These are phyloP conservation scores for Penicillium egyptiacum DNA, from an alignment of 495 filamentous ascomycete genomes.

Conservation along the genomic window DNA sequence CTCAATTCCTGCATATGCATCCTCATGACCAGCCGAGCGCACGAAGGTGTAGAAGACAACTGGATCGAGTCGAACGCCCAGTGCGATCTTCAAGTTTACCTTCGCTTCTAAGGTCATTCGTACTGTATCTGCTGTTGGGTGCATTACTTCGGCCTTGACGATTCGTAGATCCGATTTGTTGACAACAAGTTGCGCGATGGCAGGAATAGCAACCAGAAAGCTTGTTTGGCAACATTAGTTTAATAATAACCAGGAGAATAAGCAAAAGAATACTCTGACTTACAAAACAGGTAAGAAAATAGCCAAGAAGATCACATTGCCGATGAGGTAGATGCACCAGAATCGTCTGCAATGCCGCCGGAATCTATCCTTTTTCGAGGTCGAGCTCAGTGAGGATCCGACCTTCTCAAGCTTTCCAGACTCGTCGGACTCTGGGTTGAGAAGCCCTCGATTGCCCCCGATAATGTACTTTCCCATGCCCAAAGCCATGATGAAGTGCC, in stretches of 20 bases:
- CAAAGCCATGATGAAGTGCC: not conserved
- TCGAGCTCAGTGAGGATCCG: conserved; percentile 16
- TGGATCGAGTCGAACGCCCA: conserved; percentile 38
- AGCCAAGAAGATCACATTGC: conserved; percentile 38
- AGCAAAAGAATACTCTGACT: not conserved
- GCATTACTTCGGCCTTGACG: conserved; percentile 30
- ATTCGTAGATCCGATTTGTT: conserved; percentile 37
- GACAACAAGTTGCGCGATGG: conserved; percentile 43
- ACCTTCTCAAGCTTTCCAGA: conserved; percentile 19
- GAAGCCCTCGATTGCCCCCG: conserved; percentile 8
- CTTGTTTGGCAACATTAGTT: conserved; percentile 20
- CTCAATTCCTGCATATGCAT: conserved; percentile 27
- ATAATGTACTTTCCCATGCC: conserved; percentile 6
- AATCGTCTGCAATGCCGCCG: conserved; percentile 39
- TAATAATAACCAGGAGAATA: not conserved
- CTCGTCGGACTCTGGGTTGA: conserved; percentile 2
- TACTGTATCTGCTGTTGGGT: conserved; percentile 35
- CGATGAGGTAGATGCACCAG: conserved; percentile 41
- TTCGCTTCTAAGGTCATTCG: conserved; percentile 33
- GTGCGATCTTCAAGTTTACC: conserved; percentile 32
- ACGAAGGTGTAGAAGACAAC: conserved; percentile 33
- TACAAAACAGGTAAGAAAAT: conserved; percentile 42
- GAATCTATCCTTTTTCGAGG: conserved; percentile 21
- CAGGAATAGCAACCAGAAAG: conserved; percentile 43
- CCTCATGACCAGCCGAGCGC: conserved; percentile 24